phyloP scores from a whole-genome alignment of 106 monocot species.

The Allium cepa region DNA sequence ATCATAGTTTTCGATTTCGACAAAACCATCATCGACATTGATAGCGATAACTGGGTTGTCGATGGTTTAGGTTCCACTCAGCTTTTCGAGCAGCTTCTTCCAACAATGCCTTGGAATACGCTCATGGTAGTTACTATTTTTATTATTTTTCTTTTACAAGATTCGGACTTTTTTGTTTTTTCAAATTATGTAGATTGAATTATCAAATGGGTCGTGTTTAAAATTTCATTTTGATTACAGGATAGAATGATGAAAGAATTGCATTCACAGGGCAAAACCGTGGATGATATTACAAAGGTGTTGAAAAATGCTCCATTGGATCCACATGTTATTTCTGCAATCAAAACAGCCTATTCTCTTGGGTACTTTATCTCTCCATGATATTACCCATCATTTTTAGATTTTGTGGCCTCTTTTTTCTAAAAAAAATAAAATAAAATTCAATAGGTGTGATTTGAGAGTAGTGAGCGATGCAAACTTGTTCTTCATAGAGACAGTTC shows the following conservation, averaged over 20 bases:
- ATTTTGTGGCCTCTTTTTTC: background rate
- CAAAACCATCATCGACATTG: conserved; percentile 87
- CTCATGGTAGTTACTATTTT: conserved; percentile 28
- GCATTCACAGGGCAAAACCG: conserved; percentile 29
- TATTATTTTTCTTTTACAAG: background rate
- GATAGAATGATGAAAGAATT: conserved; percentile 50
- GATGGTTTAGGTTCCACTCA: conserved; percentile 46
- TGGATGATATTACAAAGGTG: conserved; percentile 27
- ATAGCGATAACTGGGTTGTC: conserved; percentile 90
- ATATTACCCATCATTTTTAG: background rate
- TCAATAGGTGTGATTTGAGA: conserved; percentile 71
- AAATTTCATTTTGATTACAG: conserved; percentile 13
- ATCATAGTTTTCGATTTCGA: conserved; percentile 90
- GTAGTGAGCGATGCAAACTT: conserved; percentile 83
- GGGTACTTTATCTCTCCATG: conserved; percentile 18
- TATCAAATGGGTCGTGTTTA: background rate
- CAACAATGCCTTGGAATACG: conserved; percentile 73
- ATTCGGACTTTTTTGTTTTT: background rate
- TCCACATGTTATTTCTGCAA: conserved; percentile 23
- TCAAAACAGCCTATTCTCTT: conserved; percentile 38
- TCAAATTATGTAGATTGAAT: background rate
- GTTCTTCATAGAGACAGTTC: conserved; percentile 82
- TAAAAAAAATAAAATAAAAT: background rate
- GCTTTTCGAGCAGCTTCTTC: conserved; percentile 52
- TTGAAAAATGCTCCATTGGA: conserved; percentile 42